These are phyloP conservation scores for Amesomyces nigricolor DNA, from an alignment of 2,329 filamentous ascomycete species.

Conservation along the genomic window DNA sequence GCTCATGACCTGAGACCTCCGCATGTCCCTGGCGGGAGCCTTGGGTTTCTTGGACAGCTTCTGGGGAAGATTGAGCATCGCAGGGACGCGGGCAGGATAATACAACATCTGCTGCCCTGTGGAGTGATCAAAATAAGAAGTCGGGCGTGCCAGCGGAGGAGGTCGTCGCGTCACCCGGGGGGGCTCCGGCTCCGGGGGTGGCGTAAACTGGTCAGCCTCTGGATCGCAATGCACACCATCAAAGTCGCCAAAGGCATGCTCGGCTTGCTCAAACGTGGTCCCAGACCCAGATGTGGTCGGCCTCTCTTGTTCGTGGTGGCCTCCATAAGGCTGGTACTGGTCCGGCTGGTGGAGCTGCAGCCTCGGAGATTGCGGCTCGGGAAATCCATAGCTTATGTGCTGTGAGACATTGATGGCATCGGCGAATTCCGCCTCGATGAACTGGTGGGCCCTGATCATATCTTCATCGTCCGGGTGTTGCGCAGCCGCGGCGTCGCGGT, in stretches of 20 bases:
- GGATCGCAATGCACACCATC: slow-evolving; percentile 72
- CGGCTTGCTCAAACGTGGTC: slow-evolving; percentile 60
- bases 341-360: slow-evolving; percentile 27
- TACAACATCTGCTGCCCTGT: slow-evolving; percentile 81
- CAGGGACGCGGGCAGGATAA: slow-evolving; percentile 90
- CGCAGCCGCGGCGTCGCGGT: slow-evolving; percentile 34
- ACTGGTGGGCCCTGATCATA: slow-evolving; percentile 33
- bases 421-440: slow-evolving; percentile 31
- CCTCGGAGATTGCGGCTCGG: slow-evolving; percentile 13
- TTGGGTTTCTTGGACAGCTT: slow-evolving; percentile 72
- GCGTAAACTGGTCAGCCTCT: slow-evolving; percentile 32
- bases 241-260: slow-evolving; percentile 70
- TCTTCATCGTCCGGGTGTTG: slow-evolving; percentile 36
- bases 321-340: slow-evolving; percentile 16
- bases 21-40: slow-evolving; percentile 56
- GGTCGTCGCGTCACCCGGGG: slow-evolving; percentile 21
- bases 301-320: slow-evolving; percentile 33
- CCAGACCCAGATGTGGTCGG: slow-evolving; percentile 49
- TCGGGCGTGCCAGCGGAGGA: slow-evolving; percentile 35
- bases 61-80: slow-evolving; percentile 87
- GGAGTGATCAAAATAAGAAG: slow-evolving; percentile 57
- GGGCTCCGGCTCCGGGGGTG: slow-evolving; percentile 10
- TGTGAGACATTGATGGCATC: slow-evolving; percentile 16
- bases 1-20: slow-evolving; percentile 67
- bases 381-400: slow-evolving; percentile 17